These are phyloP conservation scores for Euclidium syriacum DNA, from an alignment of 345 rosid genomes.

Conservation along the genomic window DNA sequence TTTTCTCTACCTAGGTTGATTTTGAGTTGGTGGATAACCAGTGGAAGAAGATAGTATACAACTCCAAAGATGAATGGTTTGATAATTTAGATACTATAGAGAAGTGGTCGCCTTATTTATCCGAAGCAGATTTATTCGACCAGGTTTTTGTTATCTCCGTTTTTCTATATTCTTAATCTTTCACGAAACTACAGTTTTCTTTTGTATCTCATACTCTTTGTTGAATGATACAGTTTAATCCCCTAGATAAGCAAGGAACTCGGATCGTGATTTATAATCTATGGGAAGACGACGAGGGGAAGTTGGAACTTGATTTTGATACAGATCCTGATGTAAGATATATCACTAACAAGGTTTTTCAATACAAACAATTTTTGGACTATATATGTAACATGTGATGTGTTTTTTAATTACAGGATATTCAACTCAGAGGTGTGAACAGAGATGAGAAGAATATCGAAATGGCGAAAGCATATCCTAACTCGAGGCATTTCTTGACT, in stretches of 20 bases:
- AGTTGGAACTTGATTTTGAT: slow-evolving; percentile 66
- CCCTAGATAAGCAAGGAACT: slow-evolving; percentile 47
- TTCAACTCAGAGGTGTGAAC: slow-evolving; percentile 68
- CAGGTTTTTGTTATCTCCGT: slow-evolving; percentile 35
- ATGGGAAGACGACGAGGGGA: slow-evolving; percentile 73
- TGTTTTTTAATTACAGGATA: slow-evolving; percentile 46
- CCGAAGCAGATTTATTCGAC: slow-evolving; percentile 38
- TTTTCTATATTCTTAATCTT: neutral
- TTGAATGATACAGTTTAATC: slow-evolving; percentile 41
- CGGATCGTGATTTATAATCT: slow-evolving; percentile 65
- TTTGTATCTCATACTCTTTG: neutral
- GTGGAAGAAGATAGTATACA: slow-evolving; percentile 43
- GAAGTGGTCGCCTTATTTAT: slow-evolving; percentile 66
- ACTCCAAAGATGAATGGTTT: slow-evolving; percentile 46
- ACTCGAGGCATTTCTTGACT: slow-evolving; percentile 56
- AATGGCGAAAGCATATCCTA: slow-evolving; percentile 53
- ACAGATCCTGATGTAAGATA: slow-evolving; percentile 46
- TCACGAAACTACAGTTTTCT: neutral
- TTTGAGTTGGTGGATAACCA: slow-evolving; percentile 37
- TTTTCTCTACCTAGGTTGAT: slow-evolving; percentile 44
- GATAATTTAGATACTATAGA: slow-evolving; percentile 47
- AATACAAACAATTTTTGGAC: neutral
- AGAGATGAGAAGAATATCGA: slow-evolving; percentile 56
- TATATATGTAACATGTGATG: neutral
- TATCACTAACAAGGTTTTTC: neutral